Base-by-base conservation (phyloP, 2,329 filamentous ascomycete species). In the Pezicula carpinea region DNA sequence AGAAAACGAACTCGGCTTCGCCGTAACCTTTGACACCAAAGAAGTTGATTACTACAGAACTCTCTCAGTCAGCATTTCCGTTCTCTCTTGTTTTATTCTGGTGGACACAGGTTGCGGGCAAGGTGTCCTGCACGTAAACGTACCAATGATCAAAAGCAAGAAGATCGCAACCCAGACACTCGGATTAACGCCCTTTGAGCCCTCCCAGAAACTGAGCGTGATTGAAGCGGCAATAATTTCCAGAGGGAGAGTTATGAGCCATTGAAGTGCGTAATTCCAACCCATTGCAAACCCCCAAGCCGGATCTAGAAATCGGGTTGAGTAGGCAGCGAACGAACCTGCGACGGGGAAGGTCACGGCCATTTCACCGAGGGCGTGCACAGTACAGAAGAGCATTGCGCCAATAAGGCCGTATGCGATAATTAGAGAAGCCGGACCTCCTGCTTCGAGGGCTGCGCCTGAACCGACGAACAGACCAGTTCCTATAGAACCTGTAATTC, bases 271-370 rank as follows among this genome's bases (percentile, higher is more conserved):
- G 66, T 66, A 87, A 77, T 92, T 93, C 89, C 88, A 93, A n/a
- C 89, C 89, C 86, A 95, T 92, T 42, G 89, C 87, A 59, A 93
- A 93, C 0, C 89, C 89, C 89, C 88, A 95, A 0, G 89, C 89
- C 1, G 90, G 90, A 60, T 96, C 89, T 13, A 96, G 68, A 60
- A 96, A 96, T 14, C 90, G 81, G 21, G 89, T 95, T n/a, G 89
- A 91, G 69, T 89, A 96, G 8, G 88, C 83, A 2, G 88, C 87
- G 62, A 96, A 96, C 10, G 89, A 92, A 48, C 90, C 91, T 15
- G 89, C 87, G 23, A 96, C 85, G 3, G 90, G 90, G 58, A 90
- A 95, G 14, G 89, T 71, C 26, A 95, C 89, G 19, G 89, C 87
- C 65, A 96, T 79, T 66, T 96, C 90, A 53, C 90, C 90, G 3